Evolutionary conservation across 192 early-diverging fungal species (phyloP), one percentile per base, ranked within the genome.

Genomic region (Irineochytrium annulatum): DNA sequence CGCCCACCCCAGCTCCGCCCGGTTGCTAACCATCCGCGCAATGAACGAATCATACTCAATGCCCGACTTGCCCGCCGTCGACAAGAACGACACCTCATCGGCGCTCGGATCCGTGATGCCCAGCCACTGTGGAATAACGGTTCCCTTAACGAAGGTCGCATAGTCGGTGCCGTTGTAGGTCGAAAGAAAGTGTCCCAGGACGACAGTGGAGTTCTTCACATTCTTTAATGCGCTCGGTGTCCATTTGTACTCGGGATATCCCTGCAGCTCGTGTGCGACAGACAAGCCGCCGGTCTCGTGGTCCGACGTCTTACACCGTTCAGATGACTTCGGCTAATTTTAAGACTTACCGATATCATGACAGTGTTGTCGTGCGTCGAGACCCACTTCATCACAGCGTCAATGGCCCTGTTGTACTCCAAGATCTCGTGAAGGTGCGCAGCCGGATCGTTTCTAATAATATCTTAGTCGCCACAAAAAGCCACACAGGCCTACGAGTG

Each of bases 201-300:
- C 59, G 24, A 71, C 61, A 14, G 75, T 77, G 34, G 91, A 93
- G 61, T 81, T 80, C 34, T 76, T 73, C 11, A 91, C 91, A 1
- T 77, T 70, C 20, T 61, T 58, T 33, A 99, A 73, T 1, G 79
- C 87, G 43, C 84, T 73, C 0, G 96, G 96, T 59, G 78, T 73
- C 85, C 84, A 79, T 41, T 43, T 37, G 70, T 99, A 99, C n/a
- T 87, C 87, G 16, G 97, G 95, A 57, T 93, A 97, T 3, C 59
- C 30, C 4, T 62, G 63, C 20, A 86, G 68, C 77, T 96, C 91
- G 59, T 84, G 79, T 34, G 79, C 92, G 28, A 93, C 75, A 0
- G 91, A 83, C 22, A 98, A 79, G 1, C 97, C 97, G 35, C 97
- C 97, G 0, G 97, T 99, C 74, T 99, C 97, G 71, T 99, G 97